Evolutionary conservation across 768 basidiomycete species (phyloP).

Genomic region (Panaeolus papilionaceus): DNA sequence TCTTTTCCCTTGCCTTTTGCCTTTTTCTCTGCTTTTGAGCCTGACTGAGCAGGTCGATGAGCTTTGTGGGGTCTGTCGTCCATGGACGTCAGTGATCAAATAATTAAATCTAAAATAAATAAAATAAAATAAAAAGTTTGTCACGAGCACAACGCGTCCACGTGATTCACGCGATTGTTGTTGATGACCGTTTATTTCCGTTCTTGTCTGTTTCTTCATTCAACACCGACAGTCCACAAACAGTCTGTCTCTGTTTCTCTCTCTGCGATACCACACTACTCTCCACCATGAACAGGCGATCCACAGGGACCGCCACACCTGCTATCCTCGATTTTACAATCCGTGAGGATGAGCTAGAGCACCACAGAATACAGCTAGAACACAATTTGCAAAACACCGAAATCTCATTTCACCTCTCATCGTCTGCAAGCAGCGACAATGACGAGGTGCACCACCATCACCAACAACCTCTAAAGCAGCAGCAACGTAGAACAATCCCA

Average conservation of each 20-base stretch:
- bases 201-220: conserved; percentile 12
- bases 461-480: conserved; percentile 16
- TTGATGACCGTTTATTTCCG: conserved; percentile 21
- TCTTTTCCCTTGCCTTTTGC: conserved; percentile 70
- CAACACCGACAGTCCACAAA: too few relatives aligned
- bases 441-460: conserved; percentile 13
- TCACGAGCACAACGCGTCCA: conserved; percentile 26
- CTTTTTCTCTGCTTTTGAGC: conserved; percentile 80
- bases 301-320: conserved; percentile 35
- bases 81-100: conserved; percentile 45
- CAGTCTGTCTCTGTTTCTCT: neutral
- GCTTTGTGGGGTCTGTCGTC: conserved; percentile 83
- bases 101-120: conserved; percentile 10
- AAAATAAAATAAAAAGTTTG: conserved; percentile 17
- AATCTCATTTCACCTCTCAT: conserved; percentile 73
- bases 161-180: conserved; percentile 35
- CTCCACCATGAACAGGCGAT: conserved; percentile 43
- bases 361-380: conserved; percentile 79
- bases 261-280: conserved; percentile 33
- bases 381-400: conserved; percentile 78
- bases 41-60: conserved; percentile 77
- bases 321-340: conserved; percentile 52
- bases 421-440: conserved; percentile 44
- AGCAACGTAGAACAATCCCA: neutral
- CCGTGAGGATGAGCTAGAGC: conserved; percentile 75